A percentile compares a stretch with the other conserved stretches of the same genome.
phyloP scores from a whole-genome alignment of 192 early-diverging fungal genomes.

The Kickxella alabastrina region DNA sequence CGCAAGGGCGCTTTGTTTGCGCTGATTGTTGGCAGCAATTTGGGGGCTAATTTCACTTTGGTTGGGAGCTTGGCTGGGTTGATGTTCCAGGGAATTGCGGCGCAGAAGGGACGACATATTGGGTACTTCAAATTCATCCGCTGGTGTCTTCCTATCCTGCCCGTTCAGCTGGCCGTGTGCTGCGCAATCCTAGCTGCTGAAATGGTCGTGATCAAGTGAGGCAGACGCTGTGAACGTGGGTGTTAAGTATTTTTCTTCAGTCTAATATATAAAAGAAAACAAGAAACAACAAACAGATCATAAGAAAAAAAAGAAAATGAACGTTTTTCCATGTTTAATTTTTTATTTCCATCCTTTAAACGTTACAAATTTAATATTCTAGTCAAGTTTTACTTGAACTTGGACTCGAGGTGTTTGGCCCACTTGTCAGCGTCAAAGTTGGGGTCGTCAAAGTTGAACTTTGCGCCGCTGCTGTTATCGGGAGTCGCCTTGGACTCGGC shows the following conservation, averaged over 20 bases:
- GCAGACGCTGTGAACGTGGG: background rate
- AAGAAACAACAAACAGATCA: conserved; percentile 1
- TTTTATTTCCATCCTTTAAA: background rate
- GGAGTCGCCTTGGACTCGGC: conserved; percentile 28
- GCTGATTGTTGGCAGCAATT: conserved; percentile 70
- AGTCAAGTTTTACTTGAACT: conserved; percentile 10
- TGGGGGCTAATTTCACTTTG: conserved; percentile 77
- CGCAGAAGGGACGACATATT: conserved; percentile 23
- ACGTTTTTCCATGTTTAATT: background rate
- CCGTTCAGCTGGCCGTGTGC: conserved; percentile 22
- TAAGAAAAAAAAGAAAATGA: no score
- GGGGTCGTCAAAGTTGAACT: conserved; percentile 44
- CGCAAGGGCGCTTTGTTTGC: conserved; percentile 65
- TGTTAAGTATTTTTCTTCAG: background rate
- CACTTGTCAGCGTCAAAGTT: conserved; percentile 50
- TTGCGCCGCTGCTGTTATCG: conserved; percentile 6
- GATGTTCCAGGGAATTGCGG: conserved; percentile 35
- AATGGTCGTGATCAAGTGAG: conserved; percentile 12
- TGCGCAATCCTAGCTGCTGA: conserved; percentile 31
- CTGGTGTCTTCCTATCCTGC: conserved; percentile 29
- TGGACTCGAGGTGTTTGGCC: conserved; percentile 40
- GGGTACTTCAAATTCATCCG: conserved; percentile 30
- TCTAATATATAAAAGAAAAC: background rate
- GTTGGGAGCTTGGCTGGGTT: conserved; percentile 75
- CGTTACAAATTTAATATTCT: no score